These are phyloP conservation scores for Cystobasidium onofrii DNA, from an alignment of 768 basidiomycete species.

Conservation along the genomic window DNA sequence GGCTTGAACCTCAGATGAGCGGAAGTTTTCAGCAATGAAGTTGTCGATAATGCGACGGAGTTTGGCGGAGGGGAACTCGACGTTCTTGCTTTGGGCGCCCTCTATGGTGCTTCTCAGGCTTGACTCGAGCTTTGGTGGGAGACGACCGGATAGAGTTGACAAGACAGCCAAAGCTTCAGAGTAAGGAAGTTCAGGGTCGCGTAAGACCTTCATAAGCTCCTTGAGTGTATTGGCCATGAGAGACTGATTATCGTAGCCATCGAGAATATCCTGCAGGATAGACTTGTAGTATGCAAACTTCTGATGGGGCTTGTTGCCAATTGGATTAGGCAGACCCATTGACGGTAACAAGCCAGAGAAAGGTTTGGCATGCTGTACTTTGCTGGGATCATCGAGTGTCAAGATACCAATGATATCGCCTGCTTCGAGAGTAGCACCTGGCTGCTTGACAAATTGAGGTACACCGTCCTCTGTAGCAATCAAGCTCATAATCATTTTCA, in stretches of 20 bases:
- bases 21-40: conserved; percentile 69
- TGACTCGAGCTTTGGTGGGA: conserved; percentile 85
- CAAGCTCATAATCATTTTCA: conserved; percentile 99
- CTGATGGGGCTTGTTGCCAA: conserved; percentile 86
- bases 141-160: conserved; percentile 80
- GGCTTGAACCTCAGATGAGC: conserved; percentile 68
- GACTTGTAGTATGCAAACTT: conserved; percentile 64
- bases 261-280: conserved; percentile 79
- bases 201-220: conserved; percentile 71
- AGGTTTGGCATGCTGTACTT: conserved; percentile 96
- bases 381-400: conserved; percentile 86
- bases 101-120: conserved; percentile 71
- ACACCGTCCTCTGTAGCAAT: conserved; percentile 87
- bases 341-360: conserved; percentile 87
- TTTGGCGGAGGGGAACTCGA: conserved; percentile 80
- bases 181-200: conserved; percentile 78
- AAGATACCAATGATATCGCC: conserved; percentile 97
- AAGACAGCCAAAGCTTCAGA: conserved; percentile 74
- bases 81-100: conserved; percentile 58
- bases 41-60: conserved; percentile 80
- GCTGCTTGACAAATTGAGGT: conserved; percentile 93
- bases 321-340: conserved; percentile 74
- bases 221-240: conserved; percentile 78
- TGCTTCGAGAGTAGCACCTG: conserved; percentile 89
- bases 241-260: conserved; percentile 93